A percentile compares a stretch with the other conserved stretches of the same genome.
Evolutionary conservation across 2,329 filamentous ascomycete genomes (phyloP).

Genomic region (Diaporthe nobilis): DNA sequence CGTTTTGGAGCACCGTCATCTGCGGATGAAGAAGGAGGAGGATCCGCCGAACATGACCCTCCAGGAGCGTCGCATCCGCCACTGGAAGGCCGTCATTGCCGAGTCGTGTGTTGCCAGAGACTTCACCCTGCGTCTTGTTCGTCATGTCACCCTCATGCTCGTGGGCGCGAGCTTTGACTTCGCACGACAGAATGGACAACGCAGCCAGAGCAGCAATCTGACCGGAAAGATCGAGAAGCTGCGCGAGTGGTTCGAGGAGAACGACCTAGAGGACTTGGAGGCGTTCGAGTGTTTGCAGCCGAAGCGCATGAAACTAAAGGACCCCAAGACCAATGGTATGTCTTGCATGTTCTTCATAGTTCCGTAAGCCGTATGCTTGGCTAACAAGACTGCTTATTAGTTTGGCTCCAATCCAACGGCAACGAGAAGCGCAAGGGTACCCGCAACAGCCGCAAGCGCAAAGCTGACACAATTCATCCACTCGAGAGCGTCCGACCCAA

Average conservation of each 20-base stretch:
- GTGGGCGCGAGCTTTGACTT: neutral
- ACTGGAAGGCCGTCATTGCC: neutral
- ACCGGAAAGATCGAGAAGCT: neutral
- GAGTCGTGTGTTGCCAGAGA: neutral
- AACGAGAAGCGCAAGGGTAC: too few species aligned
- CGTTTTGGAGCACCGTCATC: neutral
- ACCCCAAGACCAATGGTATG: too few species aligned
- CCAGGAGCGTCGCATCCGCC: neutral
- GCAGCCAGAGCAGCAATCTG: neutral
- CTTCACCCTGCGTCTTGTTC: neutral
- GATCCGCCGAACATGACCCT: neutral
- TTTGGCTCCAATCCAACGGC: too few species aligned
- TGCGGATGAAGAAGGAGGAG: neutral
- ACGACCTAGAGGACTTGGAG: neutral
- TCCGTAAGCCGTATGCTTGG: too few species aligned
- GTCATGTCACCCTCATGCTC: conserved; percentile 18
- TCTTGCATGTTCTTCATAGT: too few species aligned
- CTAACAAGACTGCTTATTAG: too few species aligned
- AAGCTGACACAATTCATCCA: too few species aligned
- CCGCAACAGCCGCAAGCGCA: too few species aligned
- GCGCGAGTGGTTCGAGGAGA: neutral
- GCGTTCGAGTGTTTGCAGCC: neutral
- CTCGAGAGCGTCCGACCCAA: too few species aligned
- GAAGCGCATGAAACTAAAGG: neutral
- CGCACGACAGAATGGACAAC: too few species aligned